Base-by-base conservation (phyloP, 1,284 basidiomycete species). In the Somion occarium region DNA sequence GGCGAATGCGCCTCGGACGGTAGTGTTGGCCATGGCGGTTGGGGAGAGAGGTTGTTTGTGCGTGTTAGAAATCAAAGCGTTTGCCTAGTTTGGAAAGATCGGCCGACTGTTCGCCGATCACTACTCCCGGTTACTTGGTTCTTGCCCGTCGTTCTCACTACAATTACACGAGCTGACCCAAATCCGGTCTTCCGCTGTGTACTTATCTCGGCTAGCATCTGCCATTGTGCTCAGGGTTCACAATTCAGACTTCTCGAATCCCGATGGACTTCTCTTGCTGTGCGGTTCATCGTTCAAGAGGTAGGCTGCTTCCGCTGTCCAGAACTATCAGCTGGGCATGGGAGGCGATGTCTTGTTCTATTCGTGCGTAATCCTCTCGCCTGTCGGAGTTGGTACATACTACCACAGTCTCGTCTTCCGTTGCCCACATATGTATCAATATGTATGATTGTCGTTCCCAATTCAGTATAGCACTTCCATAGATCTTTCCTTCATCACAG, bases 1-100 rank as follows among this genome's bases (percentile, higher is more conserved):
- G 25, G 88, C 80, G 41, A 79, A 73, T 24, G 93, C 92, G 22
- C 88, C 89, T 49, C 78, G 78, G 56, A 91, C 79, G 20, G 93
- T 97, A 23, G 91, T 93, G 66, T 97, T 97, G 44, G 93, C 93
- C 93, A 93, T 92, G 61, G 45, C 47, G 60, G 46, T 30, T 25
- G 39, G 19, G 41, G 27, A 48, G 23, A 41, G 38, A 49, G 37
- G 38, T 61, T 65, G 55, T 64, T 63, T 64, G 50, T 22, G 1
- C 25, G 22, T 64, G 50, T 63, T 64, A 57, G 43, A 39, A 50
- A 55, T 49, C 39, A 48, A 60, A 54, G 58, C 49, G 38, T 46
- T 53, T 54, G 50, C 43, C 49, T 47, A 20, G 38, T 48, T 43
- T 23, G 22, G 42, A 13, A 39, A n/a, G n/a, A n/a, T n/a, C n/a